Evolutionary conservation across 2,329 filamentous ascomycete genomes (phyloP), one percentile per base, ranked within the genome.

Genomic region (Colletotrichum plurivorum): DNA sequence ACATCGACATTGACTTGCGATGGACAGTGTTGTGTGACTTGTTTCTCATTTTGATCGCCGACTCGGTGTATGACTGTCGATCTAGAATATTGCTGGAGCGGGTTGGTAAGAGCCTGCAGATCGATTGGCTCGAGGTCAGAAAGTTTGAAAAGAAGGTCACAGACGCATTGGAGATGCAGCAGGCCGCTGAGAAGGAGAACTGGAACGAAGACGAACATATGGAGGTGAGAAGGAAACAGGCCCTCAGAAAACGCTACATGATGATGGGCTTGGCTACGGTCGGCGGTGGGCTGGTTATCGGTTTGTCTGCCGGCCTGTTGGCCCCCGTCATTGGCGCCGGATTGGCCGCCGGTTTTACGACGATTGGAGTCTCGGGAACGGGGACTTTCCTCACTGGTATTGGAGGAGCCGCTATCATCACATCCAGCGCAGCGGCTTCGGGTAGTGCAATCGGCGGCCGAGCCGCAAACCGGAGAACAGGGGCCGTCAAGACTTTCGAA

Each of bases 141-240:
- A 91, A 94, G 46, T 99, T 99, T 76, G 96, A 99, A 82, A 98
- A 98, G 82, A 92, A 94, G 61, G 94, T 99, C 6, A 98, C 96
- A 8, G 96, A 99, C 80, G 94, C 96, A 1, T 84, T 99, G 22
- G 96, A 99, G 80, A 98, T 99, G 94, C 95, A 98, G 81, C 94
- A 98, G 79, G 91, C 93, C 54, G 94, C 94, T 6, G 93, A 94
- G 71, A 97, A 95, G 76, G 96, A 99, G 81, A 97, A 95, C 72
- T 99, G 96, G 96, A 97, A 98, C 73, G 96, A 99, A 79, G 92
- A 96, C 12, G 94, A 97, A 72, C 94, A 98, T 78, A 94, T 98
- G 86, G 94, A 97, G 79, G 88, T 86, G 67, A 89, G 96, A 54
- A 88, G 93, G 59, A 97, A 98, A 78, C 83, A 89, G 76, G 94